phyloP scores from a whole-genome alignment of 805 yeast species.

The Metschnikowia amazonensis region DNA sequence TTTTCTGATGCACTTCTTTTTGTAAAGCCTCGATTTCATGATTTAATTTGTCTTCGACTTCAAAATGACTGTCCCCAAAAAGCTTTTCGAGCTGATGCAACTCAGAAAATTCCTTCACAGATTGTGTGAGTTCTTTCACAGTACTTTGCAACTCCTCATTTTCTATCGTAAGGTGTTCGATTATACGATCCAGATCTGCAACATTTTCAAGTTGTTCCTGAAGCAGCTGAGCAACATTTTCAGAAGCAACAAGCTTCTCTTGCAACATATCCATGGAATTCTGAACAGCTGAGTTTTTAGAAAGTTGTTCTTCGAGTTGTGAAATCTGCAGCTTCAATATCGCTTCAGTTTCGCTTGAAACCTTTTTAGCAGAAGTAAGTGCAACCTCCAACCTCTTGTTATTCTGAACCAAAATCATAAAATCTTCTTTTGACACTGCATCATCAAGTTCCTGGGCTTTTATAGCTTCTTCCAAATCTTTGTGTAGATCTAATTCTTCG shows the following conservation, averaged over 20 bases:
- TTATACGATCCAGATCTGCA: conserved; percentile 32
- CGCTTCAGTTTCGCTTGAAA: conserved; percentile 22
- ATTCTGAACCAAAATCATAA: conserved; percentile 24
- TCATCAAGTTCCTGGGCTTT: conserved; percentile 15
- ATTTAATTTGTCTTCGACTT: conserved; percentile 30
- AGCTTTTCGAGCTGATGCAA: conserved; percentile 48
- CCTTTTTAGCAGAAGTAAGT: conserved; percentile 29
- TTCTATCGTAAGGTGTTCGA: conserved; percentile 33
- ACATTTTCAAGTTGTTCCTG: conserved; percentile 33
- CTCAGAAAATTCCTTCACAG: conserved; percentile 46
- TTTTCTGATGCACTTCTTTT: background rate
- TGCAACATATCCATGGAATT: conserved; percentile 3
- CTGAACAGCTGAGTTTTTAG: background rate
- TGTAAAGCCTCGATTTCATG: conserved; percentile 2
- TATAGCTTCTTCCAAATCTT: conserved; percentile 35
- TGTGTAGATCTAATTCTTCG: conserved; percentile 36
- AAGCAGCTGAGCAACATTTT: conserved; percentile 23
- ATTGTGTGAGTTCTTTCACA: conserved; percentile 29
- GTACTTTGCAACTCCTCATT: conserved; percentile 34
- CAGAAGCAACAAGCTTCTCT: conserved; percentile 20
- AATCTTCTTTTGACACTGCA: conserved; percentile 18
- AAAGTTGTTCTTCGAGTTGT: conserved; percentile 2
- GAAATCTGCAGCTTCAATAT: conserved; percentile 1
- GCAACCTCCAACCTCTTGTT: conserved; percentile 43
- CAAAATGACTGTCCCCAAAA: conserved; percentile 43